Evolutionary conservation across 2,329 filamentous ascomycete genomes (phyloP), one percentile per base, ranked within the genome.

Genomic region (Coniochaeta sp.): DNA sequence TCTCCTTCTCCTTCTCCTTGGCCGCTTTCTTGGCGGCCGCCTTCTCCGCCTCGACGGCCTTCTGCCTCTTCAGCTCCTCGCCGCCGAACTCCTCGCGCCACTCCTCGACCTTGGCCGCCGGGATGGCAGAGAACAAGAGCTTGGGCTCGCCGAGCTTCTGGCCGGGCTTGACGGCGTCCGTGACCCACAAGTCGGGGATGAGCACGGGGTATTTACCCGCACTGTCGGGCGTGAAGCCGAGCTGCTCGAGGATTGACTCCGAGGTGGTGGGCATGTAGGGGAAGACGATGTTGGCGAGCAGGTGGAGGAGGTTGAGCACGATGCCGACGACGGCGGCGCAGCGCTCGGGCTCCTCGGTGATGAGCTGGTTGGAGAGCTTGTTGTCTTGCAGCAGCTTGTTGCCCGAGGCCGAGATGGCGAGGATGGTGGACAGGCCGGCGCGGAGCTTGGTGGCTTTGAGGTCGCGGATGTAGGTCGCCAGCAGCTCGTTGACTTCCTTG

Each of bases 201-300:
- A 69, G 69, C 47, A 77, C 68, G 86, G 67, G 57, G 51, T 35
- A 45, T 50, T 57, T 79, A 1, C 51, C 55, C 16, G 53, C 56
- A 1, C 51, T n/a, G 6, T 30, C 48, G 30, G 47, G 47, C 52
- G 57, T 51, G 48, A 81, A 65, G 46, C 86, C 81, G 26, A 97
- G 79, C 72, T 96, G 92, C 56, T 80, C 70, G 57, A 89, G 81
- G 60, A 96, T 96, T 27, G 82, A 82, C 54, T 78, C 78, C 3
- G 87, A 77, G 8, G 87, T 91, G n/a, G 79, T 78, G 35, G 90
- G 91, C 77, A 96, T 89, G 71, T 92, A 96, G 0, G 91, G 91
- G 50, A 83, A 82, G 52, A 91, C 80, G 40, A 96, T 72, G 51
- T 82, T 85, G 20, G 91, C 88, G 47, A 95, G 78, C 28, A 96